These are phyloP conservation scores for Mortierella sp. DNA, from an alignment of 371 early-diverging fungal genomes.

Conservation along the genomic window DNA sequence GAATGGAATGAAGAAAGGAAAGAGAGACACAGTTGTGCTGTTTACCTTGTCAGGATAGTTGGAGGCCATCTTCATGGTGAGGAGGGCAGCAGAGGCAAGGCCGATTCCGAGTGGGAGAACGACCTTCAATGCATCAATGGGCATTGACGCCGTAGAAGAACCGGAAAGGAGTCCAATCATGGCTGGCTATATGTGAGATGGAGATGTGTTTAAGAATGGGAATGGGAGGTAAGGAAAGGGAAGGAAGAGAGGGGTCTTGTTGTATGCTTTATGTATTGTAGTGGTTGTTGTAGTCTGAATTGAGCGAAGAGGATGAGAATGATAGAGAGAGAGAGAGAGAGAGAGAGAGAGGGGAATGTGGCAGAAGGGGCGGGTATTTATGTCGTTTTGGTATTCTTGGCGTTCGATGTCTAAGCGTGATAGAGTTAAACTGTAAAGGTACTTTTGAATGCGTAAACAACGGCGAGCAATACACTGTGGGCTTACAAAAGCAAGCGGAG, in stretches of 20 bases:
- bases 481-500: neutral
- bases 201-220: neutral
- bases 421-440: neutral
- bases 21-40: neutral
- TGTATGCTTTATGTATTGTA: neutral
- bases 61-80: constrained; percentile 21
- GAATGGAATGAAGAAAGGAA: neutral
- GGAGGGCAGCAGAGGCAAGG: constrained; percentile 37
- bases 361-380: neutral
- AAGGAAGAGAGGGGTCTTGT: neutral
- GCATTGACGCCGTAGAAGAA: constrained; percentile 1
- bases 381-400: neutral
- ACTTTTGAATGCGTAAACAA: neutral
- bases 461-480: neutral
- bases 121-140: constrained; percentile 26
- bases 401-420: neutral
- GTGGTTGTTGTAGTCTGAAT: neutral
- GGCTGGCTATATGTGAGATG: neutral
- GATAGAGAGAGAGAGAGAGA: neutral
- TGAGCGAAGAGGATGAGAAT: neutral
- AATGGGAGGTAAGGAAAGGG: neutral
- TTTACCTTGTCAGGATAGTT: constrained; percentile 28
- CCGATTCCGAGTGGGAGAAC: constrained; percentile 45
- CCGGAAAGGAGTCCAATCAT: constrained; percentile 40
- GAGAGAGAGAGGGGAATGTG: neutral